Conservation (phyloP, 352 stramenopile genomes). For the Pythium inflatum region DNA sequence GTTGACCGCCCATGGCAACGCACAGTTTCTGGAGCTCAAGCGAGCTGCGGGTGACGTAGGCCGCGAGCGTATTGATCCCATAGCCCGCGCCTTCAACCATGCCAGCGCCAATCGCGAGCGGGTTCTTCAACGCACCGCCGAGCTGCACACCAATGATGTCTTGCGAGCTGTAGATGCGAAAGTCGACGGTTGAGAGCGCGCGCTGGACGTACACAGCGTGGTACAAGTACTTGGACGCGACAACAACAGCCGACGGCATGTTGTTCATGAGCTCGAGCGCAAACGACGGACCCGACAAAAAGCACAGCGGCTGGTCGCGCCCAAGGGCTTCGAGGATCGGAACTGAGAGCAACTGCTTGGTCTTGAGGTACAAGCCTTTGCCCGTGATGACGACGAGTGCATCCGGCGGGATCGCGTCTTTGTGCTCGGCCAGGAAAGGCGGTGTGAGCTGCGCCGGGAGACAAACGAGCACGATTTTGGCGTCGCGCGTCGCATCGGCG, state of each 20-base stretch:
- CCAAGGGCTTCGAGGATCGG: constrained; percentile 93
- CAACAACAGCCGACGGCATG: constrained; percentile 94
- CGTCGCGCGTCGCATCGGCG: constrained; percentile 81
- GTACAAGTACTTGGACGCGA: constrained; percentile 94
- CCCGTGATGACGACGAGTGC: constrained; percentile 94
- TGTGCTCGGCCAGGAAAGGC: constrained; percentile 87
- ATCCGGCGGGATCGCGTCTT: constrained; percentile 84
- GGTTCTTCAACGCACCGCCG: constrained; percentile 97
- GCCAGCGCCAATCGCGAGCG: constrained; percentile 95
- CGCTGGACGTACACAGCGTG: constrained; percentile 87
- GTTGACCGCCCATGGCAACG: constrained; percentile 92
- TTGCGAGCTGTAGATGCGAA: constrained; percentile 93
- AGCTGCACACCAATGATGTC: constrained; percentile 97
- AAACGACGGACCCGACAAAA: constrained; percentile 95
- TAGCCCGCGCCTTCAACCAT: constrained; percentile 97
- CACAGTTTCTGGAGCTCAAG: constrained; percentile 96
- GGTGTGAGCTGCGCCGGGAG: constrained; percentile 96
- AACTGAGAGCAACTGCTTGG: constrained; percentile 95
- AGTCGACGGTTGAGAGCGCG: constrained; percentile 86
- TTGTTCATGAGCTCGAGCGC: constrained; percentile 96
- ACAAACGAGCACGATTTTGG: constrained; percentile 94
- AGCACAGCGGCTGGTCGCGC: constrained; percentile 94
- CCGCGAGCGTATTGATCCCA: constrained; percentile 95
- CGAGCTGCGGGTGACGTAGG: constrained; percentile 95
- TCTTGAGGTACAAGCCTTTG: constrained; percentile 96